phyloP scores from a whole-genome alignment of 495 filamentous ascomycete genomes.

The Collariella sp. region DNA sequence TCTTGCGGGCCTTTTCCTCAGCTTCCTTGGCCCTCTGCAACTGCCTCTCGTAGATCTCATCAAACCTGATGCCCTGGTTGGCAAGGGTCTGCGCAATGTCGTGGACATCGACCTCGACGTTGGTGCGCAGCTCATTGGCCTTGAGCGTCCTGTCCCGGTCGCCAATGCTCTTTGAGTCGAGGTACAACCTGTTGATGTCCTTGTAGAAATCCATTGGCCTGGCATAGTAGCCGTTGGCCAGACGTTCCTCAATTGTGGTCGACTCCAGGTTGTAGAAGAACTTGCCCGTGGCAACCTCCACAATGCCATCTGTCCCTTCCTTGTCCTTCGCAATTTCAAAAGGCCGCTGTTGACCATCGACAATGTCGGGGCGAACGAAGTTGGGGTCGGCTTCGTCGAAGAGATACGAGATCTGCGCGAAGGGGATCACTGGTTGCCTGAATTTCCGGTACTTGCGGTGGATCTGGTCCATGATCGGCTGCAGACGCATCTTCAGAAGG shows the following conservation, averaged over 20 bases:
- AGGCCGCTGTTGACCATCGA: slow-evolving; percentile 54
- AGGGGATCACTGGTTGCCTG: slow-evolving; percentile 66
- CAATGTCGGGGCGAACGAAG: slow-evolving; percentile 66
- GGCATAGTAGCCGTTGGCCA: slow-evolving; percentile 93
- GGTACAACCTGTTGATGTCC: slow-evolving; percentile 73
- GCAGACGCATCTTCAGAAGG: slow-evolving; percentile 73
- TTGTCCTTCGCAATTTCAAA: slow-evolving; percentile 67
- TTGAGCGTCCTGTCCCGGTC: slow-evolving; percentile 73
- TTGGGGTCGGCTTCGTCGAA: slow-evolving; percentile 76
- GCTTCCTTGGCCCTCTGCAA: slow-evolving; percentile 57
- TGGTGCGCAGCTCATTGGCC: slow-evolving; percentile 80
- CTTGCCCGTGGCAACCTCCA: slow-evolving; percentile 61
- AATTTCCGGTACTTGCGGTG: slow-evolving; percentile 78
- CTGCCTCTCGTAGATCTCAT: slow-evolving; percentile 63
- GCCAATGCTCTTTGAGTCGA: slow-evolving; percentile 66
- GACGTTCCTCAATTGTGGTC: slow-evolving; percentile 85
- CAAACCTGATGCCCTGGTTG: slow-evolving; percentile 29
- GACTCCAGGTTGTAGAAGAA: slow-evolving; percentile 93
- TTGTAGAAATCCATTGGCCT: slow-evolving; percentile 76
- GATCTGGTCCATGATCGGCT: slow-evolving; percentile 92
- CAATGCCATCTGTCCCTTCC: slow-evolving; percentile 62
- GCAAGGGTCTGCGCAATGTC: slow-evolving; percentile 56
- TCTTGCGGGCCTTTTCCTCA: slow-evolving; percentile 51
- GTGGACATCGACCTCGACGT: slow-evolving; percentile 83
- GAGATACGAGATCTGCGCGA: slow-evolving; percentile 64